Conservation (phyloP, 2,329 filamentous ascomycete genomes). For the Calonectria crousiana region DNA sequence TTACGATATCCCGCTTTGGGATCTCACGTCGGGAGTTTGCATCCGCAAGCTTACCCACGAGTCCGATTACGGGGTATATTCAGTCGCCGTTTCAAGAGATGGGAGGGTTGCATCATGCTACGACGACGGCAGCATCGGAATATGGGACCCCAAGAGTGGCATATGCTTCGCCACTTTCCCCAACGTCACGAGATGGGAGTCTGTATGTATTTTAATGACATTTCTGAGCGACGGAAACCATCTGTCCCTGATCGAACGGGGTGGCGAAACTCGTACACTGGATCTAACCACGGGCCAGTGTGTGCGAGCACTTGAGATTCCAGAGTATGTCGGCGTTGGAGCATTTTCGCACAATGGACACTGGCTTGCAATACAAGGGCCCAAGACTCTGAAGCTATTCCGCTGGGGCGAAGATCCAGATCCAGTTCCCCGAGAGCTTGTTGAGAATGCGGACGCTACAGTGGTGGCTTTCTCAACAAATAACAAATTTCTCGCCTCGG, state of each 20-base stretch:
- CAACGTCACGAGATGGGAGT: not conserved
- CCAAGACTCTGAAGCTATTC: not conserved
- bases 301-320: not conserved
- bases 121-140: not conserved
- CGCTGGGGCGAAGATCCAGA: not conserved
- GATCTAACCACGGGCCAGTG: not conserved
- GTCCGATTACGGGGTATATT: not conserved
- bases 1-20: not conserved
- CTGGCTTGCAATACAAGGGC: not conserved
- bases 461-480: not conserved
- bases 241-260: not conserved
- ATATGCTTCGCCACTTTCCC: not conserved
- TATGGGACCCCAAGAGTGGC: not conserved
- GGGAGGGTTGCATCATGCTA: not conserved
- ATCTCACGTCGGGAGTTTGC: not conserved
- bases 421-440: not conserved
- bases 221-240: not conserved
- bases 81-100: not conserved
- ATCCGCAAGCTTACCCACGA: not conserved
- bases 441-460: not conserved
- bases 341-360: not conserved
- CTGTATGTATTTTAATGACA: not conserved
- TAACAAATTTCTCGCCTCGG: not conserved
- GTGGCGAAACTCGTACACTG: not conserved
- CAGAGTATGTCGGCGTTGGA: not conserved